A percentile compares a stretch with the other conserved stretches of the same genome.
Conservation (phyloP, 2,329 filamentous ascomycete genomes). For the Amauroascus verrucosus region DNA sequence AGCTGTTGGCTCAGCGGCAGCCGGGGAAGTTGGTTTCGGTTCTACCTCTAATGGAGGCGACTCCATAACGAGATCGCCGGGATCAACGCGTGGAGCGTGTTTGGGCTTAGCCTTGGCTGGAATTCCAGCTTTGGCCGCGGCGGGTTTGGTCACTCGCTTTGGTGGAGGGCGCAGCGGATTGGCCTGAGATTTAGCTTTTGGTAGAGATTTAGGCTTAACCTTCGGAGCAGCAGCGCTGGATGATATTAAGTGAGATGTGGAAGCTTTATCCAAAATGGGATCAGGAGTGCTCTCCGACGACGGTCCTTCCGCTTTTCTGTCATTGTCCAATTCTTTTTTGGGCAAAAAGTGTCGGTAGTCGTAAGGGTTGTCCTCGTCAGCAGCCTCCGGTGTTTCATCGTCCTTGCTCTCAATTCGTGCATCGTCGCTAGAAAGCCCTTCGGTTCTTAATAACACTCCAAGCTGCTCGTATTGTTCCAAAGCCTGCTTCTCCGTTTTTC, state of each 20-base stretch:
- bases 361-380: conserved; percentile 40
- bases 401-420: conserved; percentile 23
- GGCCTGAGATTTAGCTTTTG: conserved; percentile 20
- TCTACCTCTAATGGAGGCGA: conserved; percentile 28
- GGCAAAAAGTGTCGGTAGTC: conserved; percentile 42
- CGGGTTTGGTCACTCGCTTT: conserved; percentile 19
- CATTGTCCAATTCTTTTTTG: conserved; percentile 29
- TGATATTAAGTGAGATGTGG: conserved; percentile 28
- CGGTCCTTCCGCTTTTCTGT: conserved; percentile 22
- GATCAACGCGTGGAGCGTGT: conserved; percentile 20
- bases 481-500: conserved; percentile 55
- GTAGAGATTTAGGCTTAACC: conserved; percentile 18
- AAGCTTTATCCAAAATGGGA: conserved; percentile 25
- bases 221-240: conserved; percentile 21
- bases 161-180: conserved; percentile 27
- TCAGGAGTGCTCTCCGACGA: conserved; percentile 32
- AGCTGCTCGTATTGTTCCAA: conserved; percentile 59
- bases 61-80: conserved; percentile 21
- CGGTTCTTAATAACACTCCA: conserved; percentile 31
- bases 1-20: conserved; percentile 24
- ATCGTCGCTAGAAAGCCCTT: conserved; percentile 28
- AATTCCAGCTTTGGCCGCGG: conserved; percentile 16
- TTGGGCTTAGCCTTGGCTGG: conserved; percentile 20
- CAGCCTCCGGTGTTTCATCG: conserved; percentile 30
- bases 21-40: conserved; percentile 22